These are phyloP conservation scores for Pichia rugopelliculosa DNA, from an alignment of 805 yeast genomes.

Conservation along the genomic window DNA sequence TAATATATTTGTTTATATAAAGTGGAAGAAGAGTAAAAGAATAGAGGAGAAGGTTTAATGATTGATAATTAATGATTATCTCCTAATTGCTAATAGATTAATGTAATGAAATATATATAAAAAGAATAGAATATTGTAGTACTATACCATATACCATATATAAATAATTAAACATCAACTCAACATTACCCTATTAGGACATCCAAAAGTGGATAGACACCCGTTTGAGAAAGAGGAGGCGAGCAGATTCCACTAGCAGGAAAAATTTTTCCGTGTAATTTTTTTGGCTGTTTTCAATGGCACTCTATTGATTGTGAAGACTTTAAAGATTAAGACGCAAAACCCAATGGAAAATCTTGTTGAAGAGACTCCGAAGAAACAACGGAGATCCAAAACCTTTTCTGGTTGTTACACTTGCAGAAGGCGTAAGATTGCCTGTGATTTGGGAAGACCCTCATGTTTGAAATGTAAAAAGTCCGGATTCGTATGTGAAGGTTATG, in stretches of 20 bases:
- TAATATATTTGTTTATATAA: not conserved
- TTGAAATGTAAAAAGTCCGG: slow-evolving; percentile 62
- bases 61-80: too few relatives aligned
- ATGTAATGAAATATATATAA: too few relatives aligned
- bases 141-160: too few relatives aligned
- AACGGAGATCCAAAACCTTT: slow-evolving; percentile 58
- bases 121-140: too few relatives aligned
- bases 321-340: not conserved
- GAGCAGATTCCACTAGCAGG: not conserved
- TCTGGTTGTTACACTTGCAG: slow-evolving; percentile 89
- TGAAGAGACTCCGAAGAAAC: not conserved
- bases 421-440: slow-evolving; percentile 74
- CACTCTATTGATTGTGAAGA: too few relatives aligned
- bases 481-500: slow-evolving; percentile 73
- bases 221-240: not conserved
- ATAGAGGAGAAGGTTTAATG: not conserved
- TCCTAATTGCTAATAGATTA: too few relatives aligned
- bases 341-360: not conserved
- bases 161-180: too few relatives aligned
- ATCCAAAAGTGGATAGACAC: not conserved
- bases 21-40: not conserved
- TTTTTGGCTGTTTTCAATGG: too few relatives aligned
- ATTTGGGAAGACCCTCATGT: slow-evolving; percentile 63
- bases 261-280: not conserved
- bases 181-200: not conserved